Base-by-base conservation (phyloP, 1,284 basidiomycete genomes). In the Malassezia globosa region DNA sequence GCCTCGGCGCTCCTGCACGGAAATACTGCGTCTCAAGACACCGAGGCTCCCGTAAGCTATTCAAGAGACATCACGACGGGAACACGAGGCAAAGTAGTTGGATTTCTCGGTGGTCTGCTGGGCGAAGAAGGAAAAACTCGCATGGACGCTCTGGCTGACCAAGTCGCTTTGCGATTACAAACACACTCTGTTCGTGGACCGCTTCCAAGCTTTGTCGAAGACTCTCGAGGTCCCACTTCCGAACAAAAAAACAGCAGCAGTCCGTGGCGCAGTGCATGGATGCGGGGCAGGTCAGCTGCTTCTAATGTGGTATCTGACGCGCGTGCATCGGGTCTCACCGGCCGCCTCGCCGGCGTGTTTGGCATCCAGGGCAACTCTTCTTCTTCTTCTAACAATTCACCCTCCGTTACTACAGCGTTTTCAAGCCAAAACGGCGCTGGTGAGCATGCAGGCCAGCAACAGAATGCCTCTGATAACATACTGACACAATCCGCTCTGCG, bases 71-170 rank as follows among this genome's bases (percentile, higher is more conserved):
- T 69, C 5, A 67, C 66, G 0, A 62, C 63, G 8, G 66, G 66
- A 4, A 59, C 64, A 2, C 46, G 63, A 10, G 66, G 66, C 22
- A 61, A 61, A 34, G 62, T 69, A 14, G 58, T 67, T 11, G 68
- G 67, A 19, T 63, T 71, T 42, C 54, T 71, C 5, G 68, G 68
- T 26, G 66, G 68, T 11, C 44, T 69, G 7, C 42, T 69, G 5
- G 68, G 67, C 16, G 68, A 71, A 23, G 68, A 69, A 29, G 66
- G 63, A 11, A 69, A 69, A 31, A 61, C 63, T 1, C 63, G 63
- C 46, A 66, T 69, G 59, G 63, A 63, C 24, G 61, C 64, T 39
- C 33, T 71, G 25, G 66, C 64, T 10, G 68, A 71, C 45, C 59
- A 63, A 26, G 68, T 69, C 0, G 68, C 61, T 1, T 58, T 64